Evolutionary conservation across 768 basidiomycete species (phyloP).

Genomic region (Agrocybe pediades): DNA sequence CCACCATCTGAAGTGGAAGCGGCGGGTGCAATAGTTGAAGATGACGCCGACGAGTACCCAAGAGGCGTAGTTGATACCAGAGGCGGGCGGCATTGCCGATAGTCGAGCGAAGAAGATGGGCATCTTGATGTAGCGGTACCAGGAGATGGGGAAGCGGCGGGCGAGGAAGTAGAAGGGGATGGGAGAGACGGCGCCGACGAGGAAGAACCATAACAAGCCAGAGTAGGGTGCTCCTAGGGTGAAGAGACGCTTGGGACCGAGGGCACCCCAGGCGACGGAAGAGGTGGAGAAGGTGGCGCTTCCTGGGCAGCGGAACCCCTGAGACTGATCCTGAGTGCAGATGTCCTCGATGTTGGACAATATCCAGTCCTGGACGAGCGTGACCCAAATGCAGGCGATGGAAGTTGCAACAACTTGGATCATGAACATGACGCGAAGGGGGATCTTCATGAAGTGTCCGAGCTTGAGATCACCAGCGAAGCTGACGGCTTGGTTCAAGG

Average conservation of each 20-base stretch:
- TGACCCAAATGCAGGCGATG: slow-evolving; percentile 59
- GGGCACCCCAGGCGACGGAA: slow-evolving; percentile 80
- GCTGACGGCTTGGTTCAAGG: slow-evolving; percentile 60
- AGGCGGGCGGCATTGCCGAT: slow-evolving; percentile 76
- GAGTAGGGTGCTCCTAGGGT: slow-evolving; percentile 63
- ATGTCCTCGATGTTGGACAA: slow-evolving; percentile 71
- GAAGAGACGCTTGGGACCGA: slow-evolving; percentile 75
- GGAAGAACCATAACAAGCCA: slow-evolving; percentile 71
- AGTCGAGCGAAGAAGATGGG: slow-evolving; percentile 84
- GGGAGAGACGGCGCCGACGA: slow-evolving; percentile 73
- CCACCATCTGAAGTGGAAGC: slow-evolving; percentile 78
- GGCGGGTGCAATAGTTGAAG: slow-evolving; percentile 85
- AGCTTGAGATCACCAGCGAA: slow-evolving; percentile 82
- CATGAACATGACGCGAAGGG: slow-evolving; percentile 78
- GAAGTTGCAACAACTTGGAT: slow-evolving; percentile 63
- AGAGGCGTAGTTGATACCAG: slow-evolving; percentile 88
- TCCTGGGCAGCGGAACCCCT: slow-evolving; percentile 71
- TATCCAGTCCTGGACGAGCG: slow-evolving; percentile 72
- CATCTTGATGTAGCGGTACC: slow-evolving; percentile 85
- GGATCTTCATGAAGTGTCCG: slow-evolving; percentile 90
- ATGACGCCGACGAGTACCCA: slow-evolving; percentile 81
- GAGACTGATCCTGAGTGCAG: slow-evolving; percentile 61
- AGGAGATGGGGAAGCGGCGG: slow-evolving; percentile 76
- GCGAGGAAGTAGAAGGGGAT: slow-evolving; percentile 85
- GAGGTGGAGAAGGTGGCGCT: slow-evolving; percentile 70